These are phyloP conservation scores for Aureobasidium melanogenum DNA, from an alignment of 2,329 filamentous ascomycete species.

Conservation along the genomic window DNA sequence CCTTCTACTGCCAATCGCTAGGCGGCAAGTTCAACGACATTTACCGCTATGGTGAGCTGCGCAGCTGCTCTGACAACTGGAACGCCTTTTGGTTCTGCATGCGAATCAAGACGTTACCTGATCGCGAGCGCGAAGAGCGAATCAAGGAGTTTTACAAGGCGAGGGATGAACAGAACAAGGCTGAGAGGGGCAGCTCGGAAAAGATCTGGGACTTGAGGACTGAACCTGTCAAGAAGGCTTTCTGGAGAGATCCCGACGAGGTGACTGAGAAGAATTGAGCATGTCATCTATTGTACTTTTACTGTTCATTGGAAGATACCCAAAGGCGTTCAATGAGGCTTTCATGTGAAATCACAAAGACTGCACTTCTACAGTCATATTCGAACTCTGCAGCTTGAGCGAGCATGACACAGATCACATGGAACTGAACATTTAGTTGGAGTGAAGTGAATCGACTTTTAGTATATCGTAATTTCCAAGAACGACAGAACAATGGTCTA, in stretches of 20 bases:
- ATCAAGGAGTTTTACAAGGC: conserved; percentile 60
- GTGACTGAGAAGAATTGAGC: conserved; percentile 1
- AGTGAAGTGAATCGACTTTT: not conserved
- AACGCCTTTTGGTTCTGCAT: conserved; percentile 97
- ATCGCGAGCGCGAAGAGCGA: conserved; percentile 48
- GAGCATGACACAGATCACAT: not conserved
- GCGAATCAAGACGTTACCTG: conserved; percentile 60
- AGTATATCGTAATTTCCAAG: conserved; percentile 3
- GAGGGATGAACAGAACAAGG: conserved; percentile 49
- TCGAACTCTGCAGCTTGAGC: not conserved
- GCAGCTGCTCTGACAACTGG: conserved; percentile 77
- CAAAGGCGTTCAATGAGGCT: not conserved
- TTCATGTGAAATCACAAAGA: not conserved
- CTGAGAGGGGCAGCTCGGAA: conserved; percentile 58
- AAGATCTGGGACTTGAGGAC: conserved; percentile 77
- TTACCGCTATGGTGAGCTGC: conserved; percentile 74
- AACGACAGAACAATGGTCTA: conserved; percentile 4
- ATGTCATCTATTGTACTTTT: not conserved
- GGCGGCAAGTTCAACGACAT: conserved; percentile 87
- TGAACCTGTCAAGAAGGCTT: conserved; percentile 47
- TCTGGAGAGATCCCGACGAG: conserved; percentile 28
- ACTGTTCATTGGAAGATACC: conserved; percentile 6
- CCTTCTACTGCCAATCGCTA: conserved; percentile 87
- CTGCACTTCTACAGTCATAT: not conserved
- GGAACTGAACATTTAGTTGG: not conserved